phyloP scores from a whole-genome alignment of 2,329 filamentous ascomycete species.

The Rutstroemia sp. region DNA sequence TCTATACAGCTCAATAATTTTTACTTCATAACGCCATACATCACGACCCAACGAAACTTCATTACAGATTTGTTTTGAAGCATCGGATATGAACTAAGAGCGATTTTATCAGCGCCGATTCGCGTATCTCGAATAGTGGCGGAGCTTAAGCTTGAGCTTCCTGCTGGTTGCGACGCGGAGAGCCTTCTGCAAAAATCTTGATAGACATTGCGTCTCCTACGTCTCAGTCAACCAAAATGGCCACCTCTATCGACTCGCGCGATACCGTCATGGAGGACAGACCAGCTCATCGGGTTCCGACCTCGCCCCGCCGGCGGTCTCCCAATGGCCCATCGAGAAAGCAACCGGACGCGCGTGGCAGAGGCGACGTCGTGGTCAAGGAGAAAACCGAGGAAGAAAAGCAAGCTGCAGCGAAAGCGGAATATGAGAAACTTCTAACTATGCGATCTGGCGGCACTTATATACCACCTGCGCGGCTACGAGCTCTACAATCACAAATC shows the following conservation, averaged over 20 bases:
- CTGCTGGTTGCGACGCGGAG: not conserved
- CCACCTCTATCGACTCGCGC: conserved; percentile 14
- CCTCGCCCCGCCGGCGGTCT: conserved; percentile 19
- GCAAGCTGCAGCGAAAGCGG: conserved; percentile 79
- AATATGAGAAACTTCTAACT: conserved; percentile 85
- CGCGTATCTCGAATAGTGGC: not conserved
- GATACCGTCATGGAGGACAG: conserved; percentile 12
- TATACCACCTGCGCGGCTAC: conserved; percentile 83
- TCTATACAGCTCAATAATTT: not conserved
- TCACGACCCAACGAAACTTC: not conserved
- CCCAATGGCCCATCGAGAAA: conserved; percentile 19
- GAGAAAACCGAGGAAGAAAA: conserved; percentile 68
- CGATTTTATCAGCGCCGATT: not conserved
- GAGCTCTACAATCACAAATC: conserved; percentile 91
- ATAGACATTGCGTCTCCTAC: not conserved
- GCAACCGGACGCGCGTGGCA: conserved; percentile 12
- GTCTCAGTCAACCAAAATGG: not conserved
- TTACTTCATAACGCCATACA: not conserved
- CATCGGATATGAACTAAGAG: not conserved
- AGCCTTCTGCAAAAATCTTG: not conserved
- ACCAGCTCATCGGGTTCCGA: conserved; percentile 10
- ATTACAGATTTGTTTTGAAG: not conserved
- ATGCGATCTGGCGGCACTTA: conserved; percentile 96
- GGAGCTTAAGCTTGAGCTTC: not conserved
- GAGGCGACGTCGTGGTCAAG: conserved; percentile 16